These are phyloP conservation scores for Cotoneaster glaucophyllus DNA, from an alignment of 306 rosid genomes.

Conservation along the genomic window DNA sequence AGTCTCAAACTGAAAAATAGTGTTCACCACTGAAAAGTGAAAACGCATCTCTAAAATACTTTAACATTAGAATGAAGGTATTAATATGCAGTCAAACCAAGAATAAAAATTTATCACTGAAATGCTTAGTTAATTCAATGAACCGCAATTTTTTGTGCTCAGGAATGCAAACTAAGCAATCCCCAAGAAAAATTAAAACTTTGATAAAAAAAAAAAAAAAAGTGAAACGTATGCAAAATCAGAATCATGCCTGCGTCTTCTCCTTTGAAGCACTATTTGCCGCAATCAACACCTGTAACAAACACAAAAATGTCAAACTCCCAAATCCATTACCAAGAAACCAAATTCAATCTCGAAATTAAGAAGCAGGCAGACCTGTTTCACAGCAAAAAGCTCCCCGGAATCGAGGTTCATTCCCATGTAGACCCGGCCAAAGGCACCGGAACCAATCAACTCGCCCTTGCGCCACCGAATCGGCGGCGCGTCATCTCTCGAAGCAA, in stretches of 20 bases:
- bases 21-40: neutral
- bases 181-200: neutral
- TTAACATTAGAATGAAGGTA: neutral
- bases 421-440: conserved; percentile 85
- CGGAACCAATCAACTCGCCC: conserved; percentile 83
- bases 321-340: neutral
- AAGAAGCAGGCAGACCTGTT: conserved; percentile 43
- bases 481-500: conserved; percentile 17
- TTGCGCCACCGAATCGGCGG: conserved; percentile 83
- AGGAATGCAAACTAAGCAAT: neutral
- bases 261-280: conserved; percentile 62
- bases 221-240: neutral
- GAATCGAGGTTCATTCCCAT: conserved; percentile 97
- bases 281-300: conserved; percentile 70
- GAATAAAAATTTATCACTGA: neutral
- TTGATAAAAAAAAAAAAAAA: neutral
- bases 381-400: conserved; percentile 89
- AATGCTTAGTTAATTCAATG: neutral
- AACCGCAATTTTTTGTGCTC: neutral
- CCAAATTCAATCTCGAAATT: neutral
- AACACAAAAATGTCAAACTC: neutral
- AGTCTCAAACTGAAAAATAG: conserved; percentile 11
- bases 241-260: conserved; percentile 59
- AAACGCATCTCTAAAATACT: neutral
- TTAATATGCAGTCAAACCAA: neutral